These are phyloP conservation scores for Populus tomentosa DNA, from an alignment of 441 rosid species.

Conservation along the genomic window DNA sequence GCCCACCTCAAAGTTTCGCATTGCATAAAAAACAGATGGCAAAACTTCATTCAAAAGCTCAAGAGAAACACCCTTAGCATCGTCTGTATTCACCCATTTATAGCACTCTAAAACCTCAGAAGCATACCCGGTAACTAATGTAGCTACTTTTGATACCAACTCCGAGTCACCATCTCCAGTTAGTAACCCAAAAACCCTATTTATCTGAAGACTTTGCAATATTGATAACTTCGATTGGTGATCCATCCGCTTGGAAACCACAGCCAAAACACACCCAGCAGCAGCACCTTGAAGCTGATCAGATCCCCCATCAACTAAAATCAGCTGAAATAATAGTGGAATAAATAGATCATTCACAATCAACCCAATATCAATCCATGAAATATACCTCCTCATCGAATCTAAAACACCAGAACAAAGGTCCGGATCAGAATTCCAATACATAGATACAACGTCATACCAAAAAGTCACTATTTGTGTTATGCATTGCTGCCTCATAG, in stretches of 20 bases:
- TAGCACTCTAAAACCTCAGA: conserved; percentile 83
- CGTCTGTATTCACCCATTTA: conserved; percentile 57
- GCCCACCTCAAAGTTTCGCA: conserved; percentile 74
- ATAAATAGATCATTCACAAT: conserved; percentile 71
- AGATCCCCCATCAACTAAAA: conserved; percentile 51
- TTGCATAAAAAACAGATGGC: conserved; percentile 72
- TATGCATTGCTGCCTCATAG: conserved; percentile 92
- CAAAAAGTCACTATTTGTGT: conserved; percentile 80
- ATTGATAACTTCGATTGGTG: conserved; percentile 58
- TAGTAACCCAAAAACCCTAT: conserved; percentile 59
- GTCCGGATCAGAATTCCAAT: conserved; percentile 63
- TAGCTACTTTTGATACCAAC: conserved; percentile 51
- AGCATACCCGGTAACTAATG: conserved; percentile 77
- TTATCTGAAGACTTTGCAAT: conserved; percentile 62
- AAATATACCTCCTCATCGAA: conserved; percentile 74
- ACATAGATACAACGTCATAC: conserved; percentile 68
- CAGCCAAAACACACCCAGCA: conserved; percentile 75
- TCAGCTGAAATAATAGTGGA: conserved; percentile 70
- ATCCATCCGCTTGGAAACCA: conserved; percentile 88
- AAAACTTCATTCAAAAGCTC: conserved; percentile 82
- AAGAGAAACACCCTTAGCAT: conserved; percentile 45
- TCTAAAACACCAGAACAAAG: conserved; percentile 66
- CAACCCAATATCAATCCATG: conserved; percentile 90
- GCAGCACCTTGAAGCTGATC: conserved; percentile 82
- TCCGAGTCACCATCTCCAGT: conserved; percentile 64